Evolutionary conservation across 768 basidiomycete genomes (phyloP).

Genomic region (Lactifluus hygrophoroides): DNA sequence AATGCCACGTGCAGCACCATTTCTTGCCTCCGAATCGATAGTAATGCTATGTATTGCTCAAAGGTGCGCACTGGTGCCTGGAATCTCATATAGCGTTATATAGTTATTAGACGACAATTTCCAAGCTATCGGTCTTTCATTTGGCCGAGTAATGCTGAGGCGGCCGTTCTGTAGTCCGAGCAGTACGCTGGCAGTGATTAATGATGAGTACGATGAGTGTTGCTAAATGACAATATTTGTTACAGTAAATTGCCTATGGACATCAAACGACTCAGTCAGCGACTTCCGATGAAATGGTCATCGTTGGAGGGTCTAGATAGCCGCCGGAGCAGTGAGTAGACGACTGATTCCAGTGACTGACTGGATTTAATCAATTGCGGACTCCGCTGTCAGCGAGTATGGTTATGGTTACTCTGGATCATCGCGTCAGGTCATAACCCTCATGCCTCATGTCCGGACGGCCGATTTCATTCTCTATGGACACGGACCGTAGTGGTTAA

Average conservation of each 20-base stretch:
- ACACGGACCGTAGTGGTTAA: not conserved
- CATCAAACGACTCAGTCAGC: not conserved
- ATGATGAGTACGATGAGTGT: conserved; percentile 1
- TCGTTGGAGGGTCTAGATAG: not conserved
- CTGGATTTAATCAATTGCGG: not conserved
- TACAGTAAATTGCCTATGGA: not conserved
- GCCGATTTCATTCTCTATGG: not conserved
- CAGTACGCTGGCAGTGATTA: not conserved
- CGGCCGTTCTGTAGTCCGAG: not conserved
- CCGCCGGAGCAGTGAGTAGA: not conserved
- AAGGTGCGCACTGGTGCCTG: not conserved
- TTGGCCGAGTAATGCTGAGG: not conserved
- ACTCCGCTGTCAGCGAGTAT: not conserved
- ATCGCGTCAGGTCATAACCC: not conserved
- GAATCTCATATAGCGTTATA: not conserved
- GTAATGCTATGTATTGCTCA: no score
- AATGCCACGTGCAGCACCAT: not conserved
- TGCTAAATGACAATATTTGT: not conserved
- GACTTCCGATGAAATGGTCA: conserved; percentile 4
- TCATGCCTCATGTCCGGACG: not conserved
- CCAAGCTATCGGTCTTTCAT: not conserved
- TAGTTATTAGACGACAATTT: not conserved
- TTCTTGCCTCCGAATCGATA: no score
- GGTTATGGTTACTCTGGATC: not conserved
- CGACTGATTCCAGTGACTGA: not conserved